Conservation (phyloP, 106 monocot genomes). For the Dendrobium officinale region DNA sequence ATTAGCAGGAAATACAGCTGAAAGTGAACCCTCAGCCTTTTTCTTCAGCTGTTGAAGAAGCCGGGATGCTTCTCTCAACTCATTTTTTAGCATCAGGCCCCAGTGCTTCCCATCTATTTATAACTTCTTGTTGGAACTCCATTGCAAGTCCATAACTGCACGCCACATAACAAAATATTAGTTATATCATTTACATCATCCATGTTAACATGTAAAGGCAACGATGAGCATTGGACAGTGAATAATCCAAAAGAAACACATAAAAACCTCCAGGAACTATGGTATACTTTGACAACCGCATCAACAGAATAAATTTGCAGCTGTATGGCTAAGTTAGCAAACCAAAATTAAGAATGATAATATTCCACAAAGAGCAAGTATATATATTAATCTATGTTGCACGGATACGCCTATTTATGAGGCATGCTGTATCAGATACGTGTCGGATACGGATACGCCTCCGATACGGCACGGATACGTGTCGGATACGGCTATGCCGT, state of each 20-base stretch:
- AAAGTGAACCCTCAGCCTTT: conserved; percentile 37
- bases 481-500: too few species aligned
- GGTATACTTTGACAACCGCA: not conserved
- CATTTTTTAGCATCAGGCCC: conserved; percentile 43
- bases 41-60: conserved; percentile 60
- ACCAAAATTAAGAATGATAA: not conserved
- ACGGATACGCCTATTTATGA: too few species aligned
- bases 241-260: not conserved
- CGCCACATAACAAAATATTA: conserved; percentile 2
- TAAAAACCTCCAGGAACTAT: not conserved
- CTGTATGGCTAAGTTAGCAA: not conserved
- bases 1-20: conserved; percentile 56
- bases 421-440: too few species aligned
- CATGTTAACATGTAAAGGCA: not conserved
- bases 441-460: too few species aligned
- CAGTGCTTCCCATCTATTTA: conserved; percentile 45
- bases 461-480: too few species aligned
- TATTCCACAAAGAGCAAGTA: not conserved
- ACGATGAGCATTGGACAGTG: not conserved
- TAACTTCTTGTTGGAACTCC: conserved; percentile 54
- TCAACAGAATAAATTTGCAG: not conserved
- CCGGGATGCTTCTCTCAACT: conserved; percentile 55
- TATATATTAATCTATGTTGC: too few species aligned
- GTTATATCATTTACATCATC: not conserved
- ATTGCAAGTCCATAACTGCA: conserved; percentile 55